These are phyloP conservation scores for Withania somnifera DNA, from an alignment of 305 asterid genomes.

Conservation along the genomic window DNA sequence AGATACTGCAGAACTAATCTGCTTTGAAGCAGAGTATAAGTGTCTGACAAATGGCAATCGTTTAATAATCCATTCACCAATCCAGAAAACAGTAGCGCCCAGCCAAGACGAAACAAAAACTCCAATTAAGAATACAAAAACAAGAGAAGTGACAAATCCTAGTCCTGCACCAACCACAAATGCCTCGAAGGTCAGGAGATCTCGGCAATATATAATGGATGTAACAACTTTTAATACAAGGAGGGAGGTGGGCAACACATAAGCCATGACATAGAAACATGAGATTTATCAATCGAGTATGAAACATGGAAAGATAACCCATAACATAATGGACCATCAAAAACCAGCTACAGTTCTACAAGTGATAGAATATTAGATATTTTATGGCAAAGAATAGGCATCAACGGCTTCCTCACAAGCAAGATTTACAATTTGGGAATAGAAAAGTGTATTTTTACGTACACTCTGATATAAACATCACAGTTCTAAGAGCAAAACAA, in stretches of 20 bases:
- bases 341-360: not conserved
- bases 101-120: constrained; percentile 86
- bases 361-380: not conserved
- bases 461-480: not conserved
- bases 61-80: constrained; percentile 91
- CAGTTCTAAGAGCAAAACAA: not conserved
- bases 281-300: not conserved
- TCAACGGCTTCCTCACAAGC: not conserved
- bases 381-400: not conserved
- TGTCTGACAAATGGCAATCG: constrained; percentile 76
- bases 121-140: constrained; percentile 72
- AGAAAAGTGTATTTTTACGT: not conserved
- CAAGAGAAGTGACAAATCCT: constrained; percentile 78
- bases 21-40: constrained; percentile 87
- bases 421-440: not conserved
- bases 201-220: not conserved
- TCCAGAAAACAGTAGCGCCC: constrained; percentile 84
- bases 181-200: not conserved
- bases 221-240: not conserved
- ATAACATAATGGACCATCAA: not conserved
- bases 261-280: not conserved
- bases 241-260: not conserved
- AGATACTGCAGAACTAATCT: constrained; percentile 83
- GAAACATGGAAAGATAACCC: not conserved
- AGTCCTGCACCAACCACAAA: constrained; percentile 50